phyloP scores from a whole-genome alignment of 1,284 basidiomycete species.

The Trametes sp. region DNA sequence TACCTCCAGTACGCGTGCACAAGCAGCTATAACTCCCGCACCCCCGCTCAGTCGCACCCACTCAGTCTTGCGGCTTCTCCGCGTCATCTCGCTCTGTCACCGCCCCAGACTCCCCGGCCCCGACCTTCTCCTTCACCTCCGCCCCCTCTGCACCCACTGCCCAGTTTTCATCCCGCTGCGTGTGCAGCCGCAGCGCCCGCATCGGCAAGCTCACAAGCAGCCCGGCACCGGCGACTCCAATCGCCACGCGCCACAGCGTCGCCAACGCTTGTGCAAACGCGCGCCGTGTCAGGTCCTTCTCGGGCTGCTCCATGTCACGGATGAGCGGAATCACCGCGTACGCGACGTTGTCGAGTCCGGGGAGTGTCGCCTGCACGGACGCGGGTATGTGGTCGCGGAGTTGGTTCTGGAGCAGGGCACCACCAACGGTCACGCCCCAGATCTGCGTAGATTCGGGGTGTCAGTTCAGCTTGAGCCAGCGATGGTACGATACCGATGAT shows the following conservation, averaged over 20 bases:
- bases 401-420: slow-evolving; percentile 42
- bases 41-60: not conserved
- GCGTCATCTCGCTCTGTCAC: not conserved
- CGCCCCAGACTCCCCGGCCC: not conserved
- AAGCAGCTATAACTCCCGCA: not conserved
- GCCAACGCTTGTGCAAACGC: slow-evolving; percentile 32
- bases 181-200: slow-evolving; percentile 43
- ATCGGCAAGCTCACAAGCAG: slow-evolving; percentile 38
- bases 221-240: slow-evolving; percentile 33
- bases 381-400: slow-evolving; percentile 36
- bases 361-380: slow-evolving; percentile 18
- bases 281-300: slow-evolving; percentile 21
- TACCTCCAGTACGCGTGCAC: no score
- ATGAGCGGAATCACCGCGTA: slow-evolving; percentile 34
- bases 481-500: not conserved
- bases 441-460: slow-evolving; percentile 25
- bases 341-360: slow-evolving; percentile 27
- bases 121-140: not conserved
- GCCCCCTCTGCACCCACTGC: slow-evolving; percentile 13
- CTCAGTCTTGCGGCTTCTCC: slow-evolving; percentile 2
- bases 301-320: slow-evolving; percentile 15
- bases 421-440: slow-evolving; percentile 44
- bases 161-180: slow-evolving; percentile 42
- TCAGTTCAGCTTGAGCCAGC: slow-evolving; percentile 20
- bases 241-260: slow-evolving; percentile 34